Conservation (phyloP, 2,329 filamentous ascomycete species). For the Fusarium multiceps region DNA sequence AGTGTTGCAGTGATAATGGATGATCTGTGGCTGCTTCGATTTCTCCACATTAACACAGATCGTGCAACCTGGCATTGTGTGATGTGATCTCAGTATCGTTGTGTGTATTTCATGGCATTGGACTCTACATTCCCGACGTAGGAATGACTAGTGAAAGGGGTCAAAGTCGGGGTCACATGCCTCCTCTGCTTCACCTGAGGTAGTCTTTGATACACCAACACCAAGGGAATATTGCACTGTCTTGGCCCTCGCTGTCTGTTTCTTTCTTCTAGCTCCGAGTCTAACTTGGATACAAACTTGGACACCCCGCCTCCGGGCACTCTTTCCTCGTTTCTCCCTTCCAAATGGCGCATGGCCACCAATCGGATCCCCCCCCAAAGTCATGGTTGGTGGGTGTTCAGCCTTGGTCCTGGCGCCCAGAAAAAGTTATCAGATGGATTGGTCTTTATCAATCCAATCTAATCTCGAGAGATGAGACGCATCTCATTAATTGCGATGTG, state of each 20-base stretch:
- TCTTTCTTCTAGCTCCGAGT: constrained; percentile 3
- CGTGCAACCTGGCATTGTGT: background rate
- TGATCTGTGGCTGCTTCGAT: constrained; percentile 4
- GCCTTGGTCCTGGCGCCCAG: constrained; percentile 4
- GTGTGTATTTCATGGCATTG: background rate
- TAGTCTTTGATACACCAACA: background rate
- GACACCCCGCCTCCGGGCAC: background rate
- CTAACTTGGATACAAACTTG: constrained; percentile 2
- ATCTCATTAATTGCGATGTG: constrained; percentile 9
- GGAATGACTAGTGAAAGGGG: background rate
- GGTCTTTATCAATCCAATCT: constrained; percentile 48
- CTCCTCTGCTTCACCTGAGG: background rate
- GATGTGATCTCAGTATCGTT: background rate
- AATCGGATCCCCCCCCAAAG: constrained; percentile 38
- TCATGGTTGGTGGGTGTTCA: constrained; percentile 4
- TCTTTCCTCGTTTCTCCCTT: constrained; percentile 17
- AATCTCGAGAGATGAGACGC: constrained; percentile 42
- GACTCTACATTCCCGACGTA: background rate
- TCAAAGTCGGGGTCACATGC: constrained; percentile 35
- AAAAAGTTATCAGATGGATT: constrained; percentile 37
- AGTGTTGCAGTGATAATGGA: background rate
- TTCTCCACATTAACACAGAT: background rate
- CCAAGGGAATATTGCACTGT: background rate
- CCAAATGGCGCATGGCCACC: constrained; percentile 6
- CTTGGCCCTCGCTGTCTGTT: background rate